Evolutionary conservation across 78 protist genomes (phyloP).

Genomic region (Dictyostelium intermedium): DNA sequence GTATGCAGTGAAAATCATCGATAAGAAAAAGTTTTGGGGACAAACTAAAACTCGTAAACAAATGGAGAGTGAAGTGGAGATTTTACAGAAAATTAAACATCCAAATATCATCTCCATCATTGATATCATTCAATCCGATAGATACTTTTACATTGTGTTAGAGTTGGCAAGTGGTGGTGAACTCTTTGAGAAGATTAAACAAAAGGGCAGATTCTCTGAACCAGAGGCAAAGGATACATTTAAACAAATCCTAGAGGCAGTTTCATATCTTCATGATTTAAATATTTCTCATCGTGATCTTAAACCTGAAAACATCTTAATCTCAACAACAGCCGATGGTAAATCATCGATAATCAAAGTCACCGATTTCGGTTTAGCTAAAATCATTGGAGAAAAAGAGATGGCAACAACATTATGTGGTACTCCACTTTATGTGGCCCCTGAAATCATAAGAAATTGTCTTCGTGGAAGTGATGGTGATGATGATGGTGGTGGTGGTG

Average conservation of each 20-base stretch:
- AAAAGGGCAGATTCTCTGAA: constrained; percentile 22
- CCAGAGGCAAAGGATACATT: constrained; percentile 42
- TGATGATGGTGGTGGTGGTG: not conserved
- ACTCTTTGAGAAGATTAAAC: constrained; percentile 36
- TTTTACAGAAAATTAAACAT: constrained; percentile 49
- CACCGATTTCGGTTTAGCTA: constrained; percentile 65
- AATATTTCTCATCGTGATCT: constrained; percentile 54
- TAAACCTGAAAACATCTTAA: constrained; percentile 57
- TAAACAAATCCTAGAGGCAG: constrained; percentile 32
- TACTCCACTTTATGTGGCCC: constrained; percentile 62
- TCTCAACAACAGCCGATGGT: not conserved
- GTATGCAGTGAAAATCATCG: constrained; percentile 57
- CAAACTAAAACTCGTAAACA: constrained; percentile 12
- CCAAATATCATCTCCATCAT: constrained; percentile 57
- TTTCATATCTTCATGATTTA: constrained; percentile 31
- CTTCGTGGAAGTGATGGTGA: not conserved
- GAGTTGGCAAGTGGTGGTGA: constrained; percentile 69
- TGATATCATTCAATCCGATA: constrained; percentile 43
- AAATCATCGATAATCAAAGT: constrained; percentile 5
- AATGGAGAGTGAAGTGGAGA: constrained; percentile 41
- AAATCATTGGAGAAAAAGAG: constrained; percentile 66
- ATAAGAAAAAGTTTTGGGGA: constrained; percentile 61
- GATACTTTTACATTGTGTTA: constrained; percentile 1
- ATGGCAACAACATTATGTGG: constrained; percentile 59
- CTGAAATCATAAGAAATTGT: constrained; percentile 48